Evolutionary conservation across 371 early-diverging fungal species (phyloP), one percentile per base, ranked within the genome.

Genomic region (Mortierella sp.): DNA sequence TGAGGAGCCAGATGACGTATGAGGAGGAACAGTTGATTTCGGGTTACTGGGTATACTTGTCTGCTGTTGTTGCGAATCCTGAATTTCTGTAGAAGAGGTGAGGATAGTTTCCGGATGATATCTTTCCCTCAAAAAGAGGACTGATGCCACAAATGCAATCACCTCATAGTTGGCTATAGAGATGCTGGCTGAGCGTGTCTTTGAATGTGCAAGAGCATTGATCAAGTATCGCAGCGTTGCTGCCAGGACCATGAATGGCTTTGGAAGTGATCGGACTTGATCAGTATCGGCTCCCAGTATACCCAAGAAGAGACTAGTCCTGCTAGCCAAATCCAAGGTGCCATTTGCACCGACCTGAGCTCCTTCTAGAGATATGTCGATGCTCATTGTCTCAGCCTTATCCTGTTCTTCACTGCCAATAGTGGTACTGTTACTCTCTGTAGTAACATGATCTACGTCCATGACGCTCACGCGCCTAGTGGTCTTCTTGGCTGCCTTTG

Each of bases 131-230:
- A 72, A 41, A 21, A 81, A 81, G 22, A 81, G 65, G 3, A 48
- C 76, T 11, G 81, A 64, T 1, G 76, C 81, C 19, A 81, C 81
- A 67, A 81, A 74, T 3, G 81, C 81, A 63, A 81, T 75, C 58
- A 81, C 72, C 21, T 81, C 81, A 53, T 72, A 81, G 28, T 81
- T 81, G 57, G 81, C 81, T 4, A 81, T 58, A 1, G 81, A 55
- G 36, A 60, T 24, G 40, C 76, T 81, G 22, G 75, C 61, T 3
- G 81, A 81, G 3, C 81, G 71, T 7, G 81, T 72, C 43, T 68
- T 75, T 52, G 81, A 75, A 22, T 81, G 75, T 2, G 81, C 75
- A 13, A 81, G 69, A 10, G 81, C 75, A 33, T 75, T 71, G 38
- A 81, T 62, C 52, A 81, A 48, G 58, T 75, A 81, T 11, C 81